phyloP scores from a whole-genome alignment of 768 basidiomycete species.

The Pluteus cervinus region DNA sequence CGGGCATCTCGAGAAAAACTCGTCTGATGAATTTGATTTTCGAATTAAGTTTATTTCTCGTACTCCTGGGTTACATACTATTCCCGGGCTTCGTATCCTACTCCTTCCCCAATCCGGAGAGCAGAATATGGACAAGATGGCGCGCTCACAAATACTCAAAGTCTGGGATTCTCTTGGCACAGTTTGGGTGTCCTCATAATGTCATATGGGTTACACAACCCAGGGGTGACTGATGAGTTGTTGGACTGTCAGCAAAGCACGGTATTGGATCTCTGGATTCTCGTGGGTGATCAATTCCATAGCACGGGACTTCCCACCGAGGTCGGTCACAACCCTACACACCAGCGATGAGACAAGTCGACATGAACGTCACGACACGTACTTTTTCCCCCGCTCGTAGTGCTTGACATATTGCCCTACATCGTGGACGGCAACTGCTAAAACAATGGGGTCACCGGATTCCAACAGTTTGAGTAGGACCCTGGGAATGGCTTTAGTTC shows the following conservation, averaged over 20 bases:
- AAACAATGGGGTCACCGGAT: conserved; percentile 67
- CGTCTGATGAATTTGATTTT: too few species aligned
- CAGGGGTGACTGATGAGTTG: conserved; percentile 89
- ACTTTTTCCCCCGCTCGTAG: conserved; percentile 92
- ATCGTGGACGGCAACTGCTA: conserved; percentile 92
- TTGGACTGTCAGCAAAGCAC: conserved; percentile 86
- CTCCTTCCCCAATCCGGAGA: conserved; percentile 35
- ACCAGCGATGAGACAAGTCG: neutral
- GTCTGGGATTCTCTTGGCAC: conserved; percentile 73
- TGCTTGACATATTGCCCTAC: conserved; percentile 92
- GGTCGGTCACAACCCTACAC: conserved; percentile 67
- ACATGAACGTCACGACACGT: conserved; percentile 17
- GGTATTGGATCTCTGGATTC: conserved; percentile 87
- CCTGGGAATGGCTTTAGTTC: conserved; percentile 31
- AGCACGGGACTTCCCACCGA: conserved; percentile 80
- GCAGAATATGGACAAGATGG: conserved; percentile 21
- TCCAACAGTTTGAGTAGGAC: conserved; percentile 67
- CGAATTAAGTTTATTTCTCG: too few species aligned
- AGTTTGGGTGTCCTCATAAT: conserved; percentile 47
- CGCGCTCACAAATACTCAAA: conserved; percentile 45
- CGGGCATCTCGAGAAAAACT: too few species aligned
- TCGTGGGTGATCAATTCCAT: conserved; percentile 93
- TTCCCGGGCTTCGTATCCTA: conserved; percentile 41
- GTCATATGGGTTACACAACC: conserved; percentile 35
- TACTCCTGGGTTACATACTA: conserved; percentile 26